Conservation (phyloP, 2,329 filamentous ascomycete species). For the Fusarium sp. region DNA sequence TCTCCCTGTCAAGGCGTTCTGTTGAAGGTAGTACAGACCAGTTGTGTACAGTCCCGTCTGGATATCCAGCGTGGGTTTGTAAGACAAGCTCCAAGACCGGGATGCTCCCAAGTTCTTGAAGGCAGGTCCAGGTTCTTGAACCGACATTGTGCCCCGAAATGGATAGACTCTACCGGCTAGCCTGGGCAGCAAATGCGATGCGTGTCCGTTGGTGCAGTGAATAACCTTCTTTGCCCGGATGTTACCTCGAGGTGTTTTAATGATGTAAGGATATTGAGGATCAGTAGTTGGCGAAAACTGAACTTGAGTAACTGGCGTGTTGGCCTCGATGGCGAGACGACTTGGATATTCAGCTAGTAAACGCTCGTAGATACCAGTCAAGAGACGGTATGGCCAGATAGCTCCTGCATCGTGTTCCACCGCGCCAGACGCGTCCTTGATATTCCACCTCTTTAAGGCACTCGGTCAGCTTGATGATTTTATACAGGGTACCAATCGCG, state of each 20-base stretch:
- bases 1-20: constrained; percentile 53
- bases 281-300: constrained; percentile 27
- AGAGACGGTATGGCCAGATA: not conserved
- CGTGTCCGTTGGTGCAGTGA: constrained; percentile 70
- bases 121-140: constrained; percentile 57
- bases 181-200: constrained; percentile 64
- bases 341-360: not conserved
- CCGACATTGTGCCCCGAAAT: constrained; percentile 64
- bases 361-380: not conserved
- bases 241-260: constrained; percentile 62
- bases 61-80: constrained; percentile 61
- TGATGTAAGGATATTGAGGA: constrained; percentile 53
- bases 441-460: not conserved
- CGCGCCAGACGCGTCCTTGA: not conserved
- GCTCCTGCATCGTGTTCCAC: not conserved
- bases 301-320: not conserved
- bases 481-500: no score
- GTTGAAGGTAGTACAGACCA: constrained; percentile 45
- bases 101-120: constrained; percentile 48
- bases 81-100: constrained; percentile 64
- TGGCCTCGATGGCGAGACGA: not conserved
- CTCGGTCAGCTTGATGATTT: no score
- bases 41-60: constrained; percentile 58
- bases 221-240: constrained; percentile 65
- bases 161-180: constrained; percentile 62